Base-by-base conservation (phyloP, 2,329 filamentous ascomycete genomes). In the Coleophoma cylindrospora region DNA sequence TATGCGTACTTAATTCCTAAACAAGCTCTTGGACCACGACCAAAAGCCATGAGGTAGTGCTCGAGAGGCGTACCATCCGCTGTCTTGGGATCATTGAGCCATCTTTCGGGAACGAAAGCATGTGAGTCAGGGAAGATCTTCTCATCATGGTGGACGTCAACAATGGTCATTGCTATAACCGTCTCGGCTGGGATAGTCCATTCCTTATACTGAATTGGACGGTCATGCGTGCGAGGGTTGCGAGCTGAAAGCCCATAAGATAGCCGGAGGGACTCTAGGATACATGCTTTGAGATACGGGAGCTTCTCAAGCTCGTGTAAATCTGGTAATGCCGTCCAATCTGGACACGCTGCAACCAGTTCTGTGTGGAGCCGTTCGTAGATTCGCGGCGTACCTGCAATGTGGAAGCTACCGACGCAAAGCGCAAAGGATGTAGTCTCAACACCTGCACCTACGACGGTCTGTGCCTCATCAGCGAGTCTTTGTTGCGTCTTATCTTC, bases 391-490 rank as follows among this genome's bases (percentile, higher is more conserved):
- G 67, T 58, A 14, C 54, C 50, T 19, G 66, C 62, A 2, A 72
- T 52, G 60, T 67, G 48, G 56, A 64, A 71, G 4, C 62, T 55
- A 10, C 63, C 52, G 15, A 66, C 50, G 4, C 60, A 50, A 14
- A 72, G 57, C 0, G 62, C 57, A 50, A 58, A 60, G 12, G 57
- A 60, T 1, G 60, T 64, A 0, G 68, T 71, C 40, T 69, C 65
- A 33, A 63, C 64, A 3, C 65, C 69, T 6, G 68, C 69, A 1
- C 43, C 49, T n/a, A 55, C 59, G 12, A 66, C 60, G 1, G 68
- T 34, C 1, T 57, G 52, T 14, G 58, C 61, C 13, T 71, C 68
- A 2, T 61, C 55, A 3, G 53, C 53, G 4, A 71, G 53, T 0
- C 69, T 59, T 2, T 47, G 32, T 1, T 59, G 21, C 0, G 59